These are phyloP conservation scores for Mariannaea sp. DNA, from an alignment of 2,329 filamentous ascomycete genomes.

Conservation along the genomic window DNA sequence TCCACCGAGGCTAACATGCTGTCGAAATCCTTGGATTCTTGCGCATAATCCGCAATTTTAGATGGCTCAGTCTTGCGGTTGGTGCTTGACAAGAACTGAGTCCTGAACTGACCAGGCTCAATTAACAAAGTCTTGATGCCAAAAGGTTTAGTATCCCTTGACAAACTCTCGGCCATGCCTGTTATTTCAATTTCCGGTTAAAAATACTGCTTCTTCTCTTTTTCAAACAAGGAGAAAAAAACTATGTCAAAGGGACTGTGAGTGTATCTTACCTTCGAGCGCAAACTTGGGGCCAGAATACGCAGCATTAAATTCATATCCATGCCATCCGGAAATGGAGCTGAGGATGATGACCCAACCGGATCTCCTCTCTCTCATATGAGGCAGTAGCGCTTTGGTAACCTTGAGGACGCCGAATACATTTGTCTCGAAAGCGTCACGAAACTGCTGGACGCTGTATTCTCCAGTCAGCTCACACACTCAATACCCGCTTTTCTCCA, in stretches of 20 bases:
- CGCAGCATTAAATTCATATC: slow-evolving; percentile 37
- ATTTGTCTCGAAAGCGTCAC: slow-evolving; percentile 41
- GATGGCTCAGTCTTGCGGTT: slow-evolving; percentile 35
- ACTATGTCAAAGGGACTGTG: too few relatives aligned
- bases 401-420: slow-evolving; percentile 47
- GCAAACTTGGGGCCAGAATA: slow-evolving; percentile 43
- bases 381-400: slow-evolving; percentile 42
- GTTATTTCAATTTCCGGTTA: too few relatives aligned
- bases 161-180: slow-evolving; percentile 35
- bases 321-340: slow-evolving; percentile 43
- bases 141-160: slow-evolving; percentile 25
- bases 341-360: slow-evolving; percentile 44
- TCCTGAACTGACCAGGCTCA: slow-evolving; percentile 49
- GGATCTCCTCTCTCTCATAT: slow-evolving; percentile 36
- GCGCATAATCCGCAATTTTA: slow-evolving; percentile 34
- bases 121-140: slow-evolving; percentile 45
- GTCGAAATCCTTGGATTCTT: not conserved
- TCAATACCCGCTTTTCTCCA: too few relatives aligned
- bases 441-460: slow-evolving; percentile 22
- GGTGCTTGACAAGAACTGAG: slow-evolving; percentile 44
- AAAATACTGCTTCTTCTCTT: too few relatives aligned
- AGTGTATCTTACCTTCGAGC: slow-evolving; percentile 39
- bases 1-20: too few relatives aligned
- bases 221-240: too few relatives aligned
- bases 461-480: too few relatives aligned